Conservation (phyloP, 805 yeast species). For the Candida mattraensis region DNA sequence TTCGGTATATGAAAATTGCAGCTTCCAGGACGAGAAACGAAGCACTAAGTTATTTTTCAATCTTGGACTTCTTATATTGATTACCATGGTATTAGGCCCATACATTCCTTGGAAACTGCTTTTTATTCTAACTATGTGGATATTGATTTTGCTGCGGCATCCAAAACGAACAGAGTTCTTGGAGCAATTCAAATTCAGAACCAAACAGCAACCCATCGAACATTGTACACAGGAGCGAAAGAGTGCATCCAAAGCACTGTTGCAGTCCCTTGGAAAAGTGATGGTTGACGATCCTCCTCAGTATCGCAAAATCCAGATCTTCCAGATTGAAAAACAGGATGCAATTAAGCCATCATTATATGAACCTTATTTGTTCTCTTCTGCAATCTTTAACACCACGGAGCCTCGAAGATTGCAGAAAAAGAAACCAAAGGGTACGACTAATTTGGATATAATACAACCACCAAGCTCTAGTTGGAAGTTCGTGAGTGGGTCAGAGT, state of each 20-base stretch:
- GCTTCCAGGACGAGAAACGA: constrained; percentile 65
- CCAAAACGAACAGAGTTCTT: constrained; percentile 44
- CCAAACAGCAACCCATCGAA: constrained; percentile 32
- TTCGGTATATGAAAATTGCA: constrained; percentile 60
- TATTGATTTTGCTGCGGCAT: constrained; percentile 49
- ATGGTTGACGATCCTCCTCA: constrained; percentile 74
- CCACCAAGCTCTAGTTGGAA: constrained; percentile 73
- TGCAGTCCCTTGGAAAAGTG: constrained; percentile 29
- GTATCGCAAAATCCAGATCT: constrained; percentile 65
- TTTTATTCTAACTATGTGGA: constrained; percentile 62
- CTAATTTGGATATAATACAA: constrained; percentile 49
- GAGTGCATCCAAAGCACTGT: constrained; percentile 1
- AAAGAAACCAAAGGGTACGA: constrained; percentile 66
- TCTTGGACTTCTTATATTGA: constrained; percentile 38
- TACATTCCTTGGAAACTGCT: constrained; percentile 66
- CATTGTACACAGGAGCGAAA: no score
- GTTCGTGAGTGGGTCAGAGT: constrained; percentile 56
- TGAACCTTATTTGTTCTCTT: constrained; percentile 59
- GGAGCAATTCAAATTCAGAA: constrained; percentile 26
- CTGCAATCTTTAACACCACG: constrained; percentile 50
- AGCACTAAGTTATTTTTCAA: constrained; percentile 62
- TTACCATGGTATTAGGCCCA: constrained; percentile 43
- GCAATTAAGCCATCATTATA: constrained; percentile 55
- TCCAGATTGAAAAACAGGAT: constrained; percentile 70
- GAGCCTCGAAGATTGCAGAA: constrained; percentile 47